Percentiles rank a stretch among this genome's conserved stretches.
phyloP scores from a whole-genome alignment of 2,329 filamentous ascomycete species.

The Colletotrichum tofieldiae region DNA sequence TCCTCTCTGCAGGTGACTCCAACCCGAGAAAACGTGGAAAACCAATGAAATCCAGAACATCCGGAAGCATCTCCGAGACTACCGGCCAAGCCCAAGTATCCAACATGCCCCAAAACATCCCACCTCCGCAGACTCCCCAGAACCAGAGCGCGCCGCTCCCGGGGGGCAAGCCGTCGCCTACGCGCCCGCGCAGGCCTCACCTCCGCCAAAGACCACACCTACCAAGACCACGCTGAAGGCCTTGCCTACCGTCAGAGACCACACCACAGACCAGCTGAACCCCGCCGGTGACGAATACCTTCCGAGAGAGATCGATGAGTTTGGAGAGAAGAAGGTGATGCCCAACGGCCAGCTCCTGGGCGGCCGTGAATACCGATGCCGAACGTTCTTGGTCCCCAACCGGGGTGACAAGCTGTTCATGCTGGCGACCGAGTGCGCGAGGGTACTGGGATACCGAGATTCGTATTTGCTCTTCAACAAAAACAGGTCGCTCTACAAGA shows the following conservation, averaged over 20 bases:
- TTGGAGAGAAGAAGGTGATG: constrained; percentile 94
- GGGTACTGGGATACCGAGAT: constrained; percentile 93
- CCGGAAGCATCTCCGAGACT: constrained; percentile 70
- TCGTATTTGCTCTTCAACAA: constrained; percentile 99
- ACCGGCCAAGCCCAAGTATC: constrained; percentile 68
- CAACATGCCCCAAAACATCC: constrained; percentile 55
- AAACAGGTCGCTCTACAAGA: constrained; percentile 96
- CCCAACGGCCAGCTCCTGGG: constrained; percentile 86
- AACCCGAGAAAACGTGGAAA: constrained; percentile 73
- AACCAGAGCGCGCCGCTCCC: constrained; percentile 64
- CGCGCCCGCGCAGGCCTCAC: constrained; percentile 57
- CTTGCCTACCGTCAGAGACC: constrained; percentile 93
- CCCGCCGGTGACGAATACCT: constrained; percentile 94
- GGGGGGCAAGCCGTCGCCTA: constrained; percentile 58
- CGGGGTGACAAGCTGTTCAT: constrained; percentile 96
- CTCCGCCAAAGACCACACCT: constrained; percentile 85
- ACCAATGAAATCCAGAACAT: constrained; percentile 72
- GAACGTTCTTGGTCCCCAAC: constrained; percentile 93
- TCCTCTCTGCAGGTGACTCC: constrained; percentile 59
- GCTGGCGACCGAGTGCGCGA: constrained; percentile 97
- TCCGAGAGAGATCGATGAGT: constrained; percentile 92
- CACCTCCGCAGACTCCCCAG: constrained; percentile 71
- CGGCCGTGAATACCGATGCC: constrained; percentile 89
- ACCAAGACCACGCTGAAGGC: constrained; percentile 92
- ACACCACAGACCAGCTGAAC: constrained; percentile 95